A percentile compares a stretch with the other conserved stretches of the same genome.
These are phyloP conservation scores for Monilinia fructicola DNA, from an alignment of 2,329 filamentous ascomycete species.

Conservation along the genomic window DNA sequence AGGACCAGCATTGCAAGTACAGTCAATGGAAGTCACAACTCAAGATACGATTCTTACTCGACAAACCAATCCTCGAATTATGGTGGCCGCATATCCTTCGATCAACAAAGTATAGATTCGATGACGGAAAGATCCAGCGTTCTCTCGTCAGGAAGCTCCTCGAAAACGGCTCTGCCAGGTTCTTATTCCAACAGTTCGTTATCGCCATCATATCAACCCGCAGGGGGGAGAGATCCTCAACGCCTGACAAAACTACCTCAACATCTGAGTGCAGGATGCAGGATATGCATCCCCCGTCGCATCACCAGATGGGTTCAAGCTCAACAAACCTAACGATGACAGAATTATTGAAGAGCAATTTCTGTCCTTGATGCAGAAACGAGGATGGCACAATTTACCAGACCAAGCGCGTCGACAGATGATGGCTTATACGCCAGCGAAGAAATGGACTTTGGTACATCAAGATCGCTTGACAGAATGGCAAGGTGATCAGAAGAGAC, in stretches of 20 bases:
- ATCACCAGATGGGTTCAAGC: constrained; percentile 49
- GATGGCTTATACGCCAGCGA: constrained; percentile 88
- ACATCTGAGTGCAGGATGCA: constrained; percentile 31
- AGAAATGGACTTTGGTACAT: constrained; percentile 97
- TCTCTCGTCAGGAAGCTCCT: constrained; percentile 56
- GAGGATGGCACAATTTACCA: constrained; percentile 94
- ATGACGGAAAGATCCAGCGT: constrained; percentile 56
- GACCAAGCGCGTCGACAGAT: constrained; percentile 94
- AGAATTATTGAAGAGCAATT: constrained; percentile 88
- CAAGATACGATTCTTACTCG: constrained; percentile 64
- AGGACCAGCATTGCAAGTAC: constrained; percentile 51
- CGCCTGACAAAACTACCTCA: constrained; percentile 54
- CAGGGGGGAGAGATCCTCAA: constrained; percentile 50
- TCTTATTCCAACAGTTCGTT: constrained; percentile 56
- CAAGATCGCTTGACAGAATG: constrained; percentile 91
- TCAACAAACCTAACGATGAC: constrained; percentile 76
- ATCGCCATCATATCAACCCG: constrained; percentile 35
- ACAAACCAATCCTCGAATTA: constrained; percentile 40
- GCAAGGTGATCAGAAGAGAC: constrained; percentile 90
- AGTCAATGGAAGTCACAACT: constrained; percentile 52
- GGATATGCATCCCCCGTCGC: constrained; percentile 32
- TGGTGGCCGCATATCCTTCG: constrained; percentile 51
- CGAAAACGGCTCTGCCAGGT: constrained; percentile 54
- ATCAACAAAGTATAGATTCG: constrained; percentile 65
- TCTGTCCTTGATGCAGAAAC: constrained; percentile 90